phyloP scores from a whole-genome alignment of 1,284 basidiomycete species.

The Moesziomyces parantarcticus region DNA sequence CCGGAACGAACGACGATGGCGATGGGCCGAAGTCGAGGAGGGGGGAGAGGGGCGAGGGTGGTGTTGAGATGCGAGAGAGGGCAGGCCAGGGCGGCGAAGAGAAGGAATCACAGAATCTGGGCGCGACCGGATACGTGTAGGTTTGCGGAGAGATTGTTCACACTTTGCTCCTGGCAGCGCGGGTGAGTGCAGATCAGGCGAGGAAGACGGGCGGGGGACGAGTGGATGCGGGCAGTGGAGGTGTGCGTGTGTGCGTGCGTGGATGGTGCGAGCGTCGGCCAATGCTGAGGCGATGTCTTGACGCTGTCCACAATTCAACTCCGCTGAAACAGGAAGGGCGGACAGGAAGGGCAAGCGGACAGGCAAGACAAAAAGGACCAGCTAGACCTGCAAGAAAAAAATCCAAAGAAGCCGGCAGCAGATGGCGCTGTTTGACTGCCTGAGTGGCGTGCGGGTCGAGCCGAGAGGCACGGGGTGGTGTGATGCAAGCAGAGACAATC shows the following conservation, averaged over 20 bases:
- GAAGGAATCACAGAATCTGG: not conserved
- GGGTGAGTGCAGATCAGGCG: not conserved
- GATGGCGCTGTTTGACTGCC: too few relatives aligned
- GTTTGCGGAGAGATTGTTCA: not conserved
- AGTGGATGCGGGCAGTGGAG: not conserved
- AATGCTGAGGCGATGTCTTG: not conserved
- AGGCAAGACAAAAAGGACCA: too few relatives aligned
- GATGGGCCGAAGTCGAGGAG: not conserved
- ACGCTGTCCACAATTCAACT: not conserved
- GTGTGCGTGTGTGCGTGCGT: not conserved
- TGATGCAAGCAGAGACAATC: too few relatives aligned
- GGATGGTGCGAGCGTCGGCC: not conserved
- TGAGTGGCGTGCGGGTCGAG: too few relatives aligned
- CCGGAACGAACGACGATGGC: not conserved
- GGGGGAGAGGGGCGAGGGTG: not conserved
- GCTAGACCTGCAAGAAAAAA: not conserved
- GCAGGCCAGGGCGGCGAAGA: not conserved
- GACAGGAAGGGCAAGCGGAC: too few relatives aligned
- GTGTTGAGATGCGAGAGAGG: too few relatives aligned
- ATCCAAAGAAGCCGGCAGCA: not conserved
- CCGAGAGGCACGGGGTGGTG: too few relatives aligned
- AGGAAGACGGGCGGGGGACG: not conserved
- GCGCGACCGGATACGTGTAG: not conserved
- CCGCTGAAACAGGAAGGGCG: not conserved
- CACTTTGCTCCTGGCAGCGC: not conserved